Evolutionary conservation across 163 green algal species (phyloP), one percentile per base, ranked within the genome.

Genomic region (Smithsoniella earleae): DNA sequence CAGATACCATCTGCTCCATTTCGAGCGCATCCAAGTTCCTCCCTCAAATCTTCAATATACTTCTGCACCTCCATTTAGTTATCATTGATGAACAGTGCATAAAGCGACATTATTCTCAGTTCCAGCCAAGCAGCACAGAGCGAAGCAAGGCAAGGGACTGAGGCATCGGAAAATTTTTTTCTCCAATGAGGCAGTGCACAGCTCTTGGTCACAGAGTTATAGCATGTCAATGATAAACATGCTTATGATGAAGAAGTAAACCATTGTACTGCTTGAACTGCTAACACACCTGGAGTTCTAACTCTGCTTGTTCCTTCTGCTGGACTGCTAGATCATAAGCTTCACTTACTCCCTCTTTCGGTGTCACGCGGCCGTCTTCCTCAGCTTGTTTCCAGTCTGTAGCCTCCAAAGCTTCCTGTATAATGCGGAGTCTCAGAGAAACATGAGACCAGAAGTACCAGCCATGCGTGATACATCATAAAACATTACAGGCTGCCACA

Each of bases 341-440:
- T 6, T 66, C 66, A 38, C 94, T 83, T 36, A 88, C 80, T 4
- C 90, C 90, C 66, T 79, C 52, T n/a, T 62, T 74, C 25, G 90
- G 90, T 52, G 91, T 79, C 8, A 95, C 85, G 10, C 86, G 76
- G 0, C 91, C 89, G 0, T 43, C 83, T n/a, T 64, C 36, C 43
- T 88, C 81, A 2, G 93, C 93, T 52, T 87, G 79, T 2, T 82
- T 77, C 93, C 93, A 98, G 81, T 98, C 86, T 16, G 87, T 83
- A 2, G 86, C 87, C 3, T 58, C 74, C 65, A 79, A 58, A 31
- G 92, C 75, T 22, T 78, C 79, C 25, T 77, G 52, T 6, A 36
- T 31, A 18, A n/a, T n/a, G n/a, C n/a, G n/a, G n/a, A n/a, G n/a
- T n/a, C n/a, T n/a, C n/a, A n/a, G n/a, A n/a, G n/a, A n/a, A n/a